Percentiles rank a stretch among this genome's conserved stretches.
Conservation (phyloP, 352 stramenopile genomes). For the Globisporangium megalacanthum region DNA sequence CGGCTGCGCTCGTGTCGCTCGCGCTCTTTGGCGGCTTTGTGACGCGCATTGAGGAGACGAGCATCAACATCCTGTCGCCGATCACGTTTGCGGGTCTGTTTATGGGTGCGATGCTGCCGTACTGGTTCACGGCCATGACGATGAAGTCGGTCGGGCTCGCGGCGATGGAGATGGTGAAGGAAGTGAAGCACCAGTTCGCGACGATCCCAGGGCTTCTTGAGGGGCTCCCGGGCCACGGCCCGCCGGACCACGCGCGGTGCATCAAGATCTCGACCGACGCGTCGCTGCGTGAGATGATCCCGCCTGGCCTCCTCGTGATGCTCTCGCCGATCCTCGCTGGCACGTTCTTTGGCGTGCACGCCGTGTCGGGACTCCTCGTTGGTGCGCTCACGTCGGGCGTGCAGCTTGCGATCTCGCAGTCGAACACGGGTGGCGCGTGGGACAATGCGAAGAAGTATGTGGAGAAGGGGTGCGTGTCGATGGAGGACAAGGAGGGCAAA, state of each 20-base stretch:
- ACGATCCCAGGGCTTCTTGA: constrained; percentile 98
- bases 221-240: constrained; percentile 83
- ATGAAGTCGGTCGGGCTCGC: constrained; percentile 99
- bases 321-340: constrained; percentile 97
- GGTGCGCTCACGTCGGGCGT: constrained; percentile 95
- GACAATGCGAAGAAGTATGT: constrained; percentile 99
- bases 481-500: constrained; percentile 90
- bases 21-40: constrained; percentile 98
- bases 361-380: constrained; percentile 96
- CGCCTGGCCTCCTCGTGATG: constrained; percentile 97
- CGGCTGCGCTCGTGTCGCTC: constrained; percentile 97
- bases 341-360: constrained; percentile 97
- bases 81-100: constrained; percentile 99
- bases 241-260: constrained; percentile 88
- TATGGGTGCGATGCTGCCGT: constrained; percentile 99
- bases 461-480: constrained; percentile 92
- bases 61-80: constrained; percentile 97
- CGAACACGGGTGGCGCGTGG: constrained; percentile 99
- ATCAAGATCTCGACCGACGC: constrained; percentile 99
- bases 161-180: constrained; percentile 99
- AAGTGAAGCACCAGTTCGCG: constrained; percentile 99
- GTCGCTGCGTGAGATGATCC: constrained; percentile 98
- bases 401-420: constrained; percentile 99
- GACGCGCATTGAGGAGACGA: constrained; percentile 92
- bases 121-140: constrained; percentile 99